Evolutionary conservation across 768 basidiomycete genomes (phyloP).

Genomic region (Leccinum fibrillosum): DNA sequence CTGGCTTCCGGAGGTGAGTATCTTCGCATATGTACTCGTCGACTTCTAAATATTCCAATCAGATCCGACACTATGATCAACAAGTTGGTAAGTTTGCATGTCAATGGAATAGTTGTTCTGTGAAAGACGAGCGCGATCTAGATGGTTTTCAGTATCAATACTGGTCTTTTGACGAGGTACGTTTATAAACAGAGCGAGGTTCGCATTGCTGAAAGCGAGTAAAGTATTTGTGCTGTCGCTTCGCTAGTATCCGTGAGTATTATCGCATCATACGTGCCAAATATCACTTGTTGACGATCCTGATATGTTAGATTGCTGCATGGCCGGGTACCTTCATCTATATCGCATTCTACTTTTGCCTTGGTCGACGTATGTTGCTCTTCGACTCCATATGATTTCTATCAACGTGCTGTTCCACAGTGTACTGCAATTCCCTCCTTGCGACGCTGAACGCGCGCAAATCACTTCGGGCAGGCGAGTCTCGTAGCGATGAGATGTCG

Average conservation of each 20-base stretch:
- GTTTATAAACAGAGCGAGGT: neutral
- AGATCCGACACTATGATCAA: conserved; percentile 56
- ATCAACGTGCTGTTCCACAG: conserved; percentile 24
- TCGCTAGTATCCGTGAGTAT: conserved; percentile 51
- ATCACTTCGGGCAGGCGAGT: conserved; percentile 36
- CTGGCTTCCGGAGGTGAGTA: conserved; percentile 47
- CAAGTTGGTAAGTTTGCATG: conserved; percentile 30
- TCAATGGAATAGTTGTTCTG: neutral
- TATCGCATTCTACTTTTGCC: conserved; percentile 62
- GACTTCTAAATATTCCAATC: neutral
- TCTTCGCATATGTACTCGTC: neutral
- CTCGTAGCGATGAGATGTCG: conserved; percentile 28
- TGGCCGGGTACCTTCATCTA: conserved; percentile 55
- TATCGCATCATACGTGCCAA: neutral
- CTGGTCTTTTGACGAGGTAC: conserved; percentile 29
- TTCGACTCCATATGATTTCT: neutral
- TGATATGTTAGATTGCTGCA: conserved; percentile 41
- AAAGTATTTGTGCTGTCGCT: conserved; percentile 51
- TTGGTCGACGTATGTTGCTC: conserved; percentile 51
- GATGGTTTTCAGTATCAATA: conserved; percentile 56
- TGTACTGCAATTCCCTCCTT: conserved; percentile 60
- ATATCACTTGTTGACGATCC: neutral
- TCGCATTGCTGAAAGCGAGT: neutral
- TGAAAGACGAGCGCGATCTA: neutral
- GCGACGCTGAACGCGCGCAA: conserved; percentile 60